These are phyloP conservation scores for Claviceps cyperi DNA, from an alignment of 2,329 filamentous ascomycete species.

Conservation along the genomic window DNA sequence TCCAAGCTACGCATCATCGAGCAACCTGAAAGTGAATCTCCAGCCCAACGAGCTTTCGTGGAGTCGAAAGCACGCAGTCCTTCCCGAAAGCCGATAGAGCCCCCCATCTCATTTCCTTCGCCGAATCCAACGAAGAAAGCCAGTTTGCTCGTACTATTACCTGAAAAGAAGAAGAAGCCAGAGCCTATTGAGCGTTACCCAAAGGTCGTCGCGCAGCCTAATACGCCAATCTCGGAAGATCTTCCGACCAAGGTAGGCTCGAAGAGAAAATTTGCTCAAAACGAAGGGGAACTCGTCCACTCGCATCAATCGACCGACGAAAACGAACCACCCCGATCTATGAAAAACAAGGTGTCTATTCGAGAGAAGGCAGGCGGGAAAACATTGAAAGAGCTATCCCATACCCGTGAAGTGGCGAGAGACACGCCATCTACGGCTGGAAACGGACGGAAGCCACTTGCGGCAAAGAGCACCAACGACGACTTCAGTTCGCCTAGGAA, in stretches of 20 bases:
- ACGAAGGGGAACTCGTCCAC: slow-evolving; percentile 25
- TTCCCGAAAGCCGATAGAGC: slow-evolving; percentile 13
- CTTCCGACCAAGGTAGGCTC: slow-evolving; percentile 29
- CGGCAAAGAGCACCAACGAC: slow-evolving; percentile 45
- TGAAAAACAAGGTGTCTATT: slow-evolving; percentile 15
- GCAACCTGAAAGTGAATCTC: slow-evolving; percentile 39
- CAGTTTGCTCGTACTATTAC: slow-evolving; percentile 10
- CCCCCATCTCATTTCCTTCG: slow-evolving; percentile 18
- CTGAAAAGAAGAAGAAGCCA: slow-evolving; percentile 13
- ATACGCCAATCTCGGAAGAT: slow-evolving; percentile 4
- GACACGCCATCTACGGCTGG: slow-evolving; percentile 16
- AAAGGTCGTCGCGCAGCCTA: neutral
- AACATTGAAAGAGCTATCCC: slow-evolving; percentile 32
- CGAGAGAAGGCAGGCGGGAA: slow-evolving; percentile 24
- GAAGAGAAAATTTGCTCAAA: slow-evolving; percentile 44
- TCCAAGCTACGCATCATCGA: slow-evolving; percentile 45
- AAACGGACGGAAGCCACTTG: slow-evolving; percentile 32
- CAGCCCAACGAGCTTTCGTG: slow-evolving; percentile 14
- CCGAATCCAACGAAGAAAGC: slow-evolving; percentile 12
- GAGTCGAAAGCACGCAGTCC: slow-evolving; percentile 11
- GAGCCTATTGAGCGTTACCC: neutral
- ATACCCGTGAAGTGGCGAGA: slow-evolving; percentile 25
- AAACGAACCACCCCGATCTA: slow-evolving; percentile 11
- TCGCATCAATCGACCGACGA: slow-evolving; percentile 14
- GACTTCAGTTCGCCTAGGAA: slow-evolving; percentile 46